These are phyloP conservation scores for Eucalyptus decipiens DNA, from an alignment of 345 rosid genomes.

Conservation along the genomic window DNA sequence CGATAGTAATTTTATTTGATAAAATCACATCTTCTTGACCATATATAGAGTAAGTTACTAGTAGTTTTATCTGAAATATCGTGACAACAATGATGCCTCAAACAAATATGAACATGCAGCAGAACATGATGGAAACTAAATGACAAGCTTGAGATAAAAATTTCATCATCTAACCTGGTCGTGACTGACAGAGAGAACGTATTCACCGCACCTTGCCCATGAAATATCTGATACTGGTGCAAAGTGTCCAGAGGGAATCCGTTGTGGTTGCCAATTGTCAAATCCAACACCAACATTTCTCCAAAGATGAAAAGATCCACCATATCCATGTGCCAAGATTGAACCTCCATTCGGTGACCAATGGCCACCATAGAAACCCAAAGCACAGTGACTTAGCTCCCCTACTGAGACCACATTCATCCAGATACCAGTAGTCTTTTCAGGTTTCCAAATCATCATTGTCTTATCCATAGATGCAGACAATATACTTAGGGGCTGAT, in stretches of 20 bases:
- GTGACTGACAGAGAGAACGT: constrained; percentile 78
- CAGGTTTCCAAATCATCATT: constrained; percentile 99
- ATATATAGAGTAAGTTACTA: neutral
- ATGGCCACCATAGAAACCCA: constrained; percentile 97
- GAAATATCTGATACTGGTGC: constrained; percentile 71
- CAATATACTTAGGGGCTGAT: constrained; percentile 68
- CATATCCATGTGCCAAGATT: constrained; percentile 88
- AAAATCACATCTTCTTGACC: neutral
- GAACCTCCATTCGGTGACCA: constrained; percentile 68
- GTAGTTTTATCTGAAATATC: neutral
- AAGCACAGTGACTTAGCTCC: constrained; percentile 89
- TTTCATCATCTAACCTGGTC: constrained; percentile 59
- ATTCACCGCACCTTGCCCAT: constrained; percentile 71
- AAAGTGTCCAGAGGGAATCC: constrained; percentile 88
- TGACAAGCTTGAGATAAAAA: neutral
- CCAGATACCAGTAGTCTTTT: constrained; percentile 82
- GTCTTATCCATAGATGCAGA: constrained; percentile 98
- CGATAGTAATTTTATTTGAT: neutral
- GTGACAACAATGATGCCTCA: neutral
- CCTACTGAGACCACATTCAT: constrained; percentile 96
- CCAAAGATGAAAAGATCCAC: constrained; percentile 91
- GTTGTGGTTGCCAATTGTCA: constrained; percentile 87
- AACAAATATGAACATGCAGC: neutral
- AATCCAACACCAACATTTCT: constrained; percentile 46
- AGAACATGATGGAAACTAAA: neutral